These are phyloP conservation scores for Suillus tomentosus DNA, from an alignment of 768 basidiomycete genomes.

Conservation along the genomic window DNA sequence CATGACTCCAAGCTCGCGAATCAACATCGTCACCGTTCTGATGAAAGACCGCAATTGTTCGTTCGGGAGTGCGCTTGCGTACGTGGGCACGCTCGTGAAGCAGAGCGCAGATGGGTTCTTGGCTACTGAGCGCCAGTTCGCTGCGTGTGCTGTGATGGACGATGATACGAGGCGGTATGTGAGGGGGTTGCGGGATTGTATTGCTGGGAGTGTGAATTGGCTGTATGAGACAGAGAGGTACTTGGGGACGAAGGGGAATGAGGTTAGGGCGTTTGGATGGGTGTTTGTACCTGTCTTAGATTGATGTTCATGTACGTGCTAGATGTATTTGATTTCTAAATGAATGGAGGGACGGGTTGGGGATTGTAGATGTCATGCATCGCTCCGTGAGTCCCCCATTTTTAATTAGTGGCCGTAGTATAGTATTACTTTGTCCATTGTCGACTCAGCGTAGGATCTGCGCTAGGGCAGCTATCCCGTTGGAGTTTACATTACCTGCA, in stretches of 20 bases:
- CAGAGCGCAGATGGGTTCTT: constrained; percentile 33
- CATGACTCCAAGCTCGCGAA: constrained; percentile 37
- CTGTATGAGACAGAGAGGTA: constrained; percentile 63
- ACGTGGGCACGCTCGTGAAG: constrained; percentile 26
- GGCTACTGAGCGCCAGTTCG: constrained; percentile 24
- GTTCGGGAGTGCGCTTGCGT: constrained; percentile 46
- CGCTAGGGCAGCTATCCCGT: neutral
- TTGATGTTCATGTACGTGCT: neutral
- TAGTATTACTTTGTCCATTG: neutral
- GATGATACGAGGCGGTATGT: constrained; percentile 41
- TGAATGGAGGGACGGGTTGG: no score
- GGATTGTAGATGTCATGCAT: no score
- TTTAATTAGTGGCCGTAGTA: no score
- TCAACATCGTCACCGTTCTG: constrained; percentile 54
- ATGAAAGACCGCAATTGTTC: constrained; percentile 45
- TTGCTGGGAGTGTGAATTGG: constrained; percentile 65
- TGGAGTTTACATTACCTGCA: neutral
- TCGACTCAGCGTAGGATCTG: neutral
- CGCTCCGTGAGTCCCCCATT: no score
- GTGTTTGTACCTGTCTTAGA: constrained; percentile 44
- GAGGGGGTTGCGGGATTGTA: constrained; percentile 54
- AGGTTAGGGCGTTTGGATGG: constrained; percentile 65
- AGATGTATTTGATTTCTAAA: neutral
- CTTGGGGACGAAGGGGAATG: constrained; percentile 56
- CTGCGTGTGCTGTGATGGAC: constrained; percentile 17